Evolutionary conservation across 371 early-diverging fungal species (phyloP), one percentile per base, ranked within the genome.

Genomic region (Apophysomyces variabilis): DNA sequence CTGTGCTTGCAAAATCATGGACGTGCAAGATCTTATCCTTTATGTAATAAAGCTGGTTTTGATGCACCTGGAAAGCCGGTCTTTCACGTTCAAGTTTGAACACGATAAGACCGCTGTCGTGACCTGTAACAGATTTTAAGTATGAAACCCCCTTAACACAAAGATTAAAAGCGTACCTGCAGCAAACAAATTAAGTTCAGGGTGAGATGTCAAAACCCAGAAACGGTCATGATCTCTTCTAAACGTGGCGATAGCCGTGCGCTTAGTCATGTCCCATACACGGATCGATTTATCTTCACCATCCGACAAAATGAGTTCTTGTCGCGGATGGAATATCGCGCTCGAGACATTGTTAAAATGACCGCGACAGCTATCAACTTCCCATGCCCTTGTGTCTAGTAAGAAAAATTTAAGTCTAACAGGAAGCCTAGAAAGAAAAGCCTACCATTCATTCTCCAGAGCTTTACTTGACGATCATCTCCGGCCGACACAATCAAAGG

Each of bases 301-400:
- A 57, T 93, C 89, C 37, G 96, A 95, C 44, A 99, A 72, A 64
- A 99, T 92, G 26, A 98, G 82, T 58, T 97, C 97, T 67, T 93
- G 94, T 21, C 92, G 89, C 35, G 95, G 96, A 73, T 96, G 97
- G 87, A 99, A 96, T 41, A 96, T 72, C 6, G 90, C 93, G 58
- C 92, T 88, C 16, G 96, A 96, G 44, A 99, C 96, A 69, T 98
- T 98, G 88, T 96, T 97, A 80, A 95, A 98, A 78, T 99, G 99
- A 11, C 98, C 97, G 39, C 98, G 92, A 82, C 95, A 95, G 18
- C 98, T 94, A 72, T 99, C 99, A 13, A 97, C 94, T 77, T 99
- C 99, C 96, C 97, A 96, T 12, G 99, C 97, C 71, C 92, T 90
- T 46, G 93, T 90, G 66, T 96, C 94, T 92, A 75, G 18, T 1